Percentiles rank a stretch among this genome's conserved stretches.
Conservation (phyloP, 2,329 filamentous ascomycete species). For the Lasiodiplodia gonubiensis region DNA sequence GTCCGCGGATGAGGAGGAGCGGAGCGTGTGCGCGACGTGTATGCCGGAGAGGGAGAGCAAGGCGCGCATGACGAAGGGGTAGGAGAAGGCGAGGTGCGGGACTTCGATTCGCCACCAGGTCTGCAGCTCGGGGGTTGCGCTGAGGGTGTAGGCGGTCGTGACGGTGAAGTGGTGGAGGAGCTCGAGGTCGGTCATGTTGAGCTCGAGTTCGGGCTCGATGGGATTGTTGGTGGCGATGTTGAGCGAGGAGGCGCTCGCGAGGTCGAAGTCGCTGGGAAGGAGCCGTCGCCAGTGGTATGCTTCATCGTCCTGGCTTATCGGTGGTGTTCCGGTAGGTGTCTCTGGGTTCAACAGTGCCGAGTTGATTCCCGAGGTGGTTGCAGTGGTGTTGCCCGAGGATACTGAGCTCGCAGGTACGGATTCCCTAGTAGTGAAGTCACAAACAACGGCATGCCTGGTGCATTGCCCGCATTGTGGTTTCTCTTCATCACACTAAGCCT, state of each 20-base stretch:
- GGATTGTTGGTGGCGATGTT: no score
- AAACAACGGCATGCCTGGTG: constrained; percentile 38
- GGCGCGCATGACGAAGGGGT: constrained; percentile 52
- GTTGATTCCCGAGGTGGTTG: background rate
- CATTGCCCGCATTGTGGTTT: constrained; percentile 40
- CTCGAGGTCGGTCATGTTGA: constrained; percentile 34
- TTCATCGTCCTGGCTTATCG: background rate
- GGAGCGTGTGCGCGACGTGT: constrained; percentile 48
- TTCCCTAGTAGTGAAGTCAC: constrained; percentile 33
- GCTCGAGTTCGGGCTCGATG: background rate
- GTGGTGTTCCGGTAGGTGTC: background rate
- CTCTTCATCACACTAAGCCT: constrained; percentile 39
- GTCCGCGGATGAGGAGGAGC: constrained; percentile 34
- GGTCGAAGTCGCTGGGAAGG: background rate
- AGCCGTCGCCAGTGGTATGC: background rate
- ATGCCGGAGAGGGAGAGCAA: constrained; percentile 53
- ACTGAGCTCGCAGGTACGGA: background rate
- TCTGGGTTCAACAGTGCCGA: constrained; percentile 2
- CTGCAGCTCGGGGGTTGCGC: constrained; percentile 32
- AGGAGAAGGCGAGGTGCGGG: constrained; percentile 46
- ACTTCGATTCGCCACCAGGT: constrained; percentile 35
- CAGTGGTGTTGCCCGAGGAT: constrained; percentile 13
- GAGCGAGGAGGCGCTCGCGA: background rate
- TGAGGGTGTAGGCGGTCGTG: constrained; percentile 36
- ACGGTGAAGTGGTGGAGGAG: constrained; percentile 42